A percentile compares a stretch with the other conserved stretches of the same genome.
Evolutionary conservation across 1,284 basidiomycete genomes (phyloP).

Genomic region (Melampsora americana): DNA sequence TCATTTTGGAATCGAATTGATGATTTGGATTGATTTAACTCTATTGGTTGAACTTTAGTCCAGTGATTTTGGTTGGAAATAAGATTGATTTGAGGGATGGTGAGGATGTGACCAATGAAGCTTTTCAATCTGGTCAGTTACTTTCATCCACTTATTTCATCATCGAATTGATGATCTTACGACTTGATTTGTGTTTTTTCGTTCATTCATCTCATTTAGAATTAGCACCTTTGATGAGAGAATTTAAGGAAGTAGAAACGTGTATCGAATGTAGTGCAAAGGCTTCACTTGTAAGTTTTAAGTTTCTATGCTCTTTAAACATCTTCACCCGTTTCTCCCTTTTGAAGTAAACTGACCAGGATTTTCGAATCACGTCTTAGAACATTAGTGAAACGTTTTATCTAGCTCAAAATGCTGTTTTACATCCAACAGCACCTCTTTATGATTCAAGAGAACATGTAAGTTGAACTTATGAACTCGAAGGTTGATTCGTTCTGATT

Average conservation of each 20-base stretch:
- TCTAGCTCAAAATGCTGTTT: conserved; percentile 96
- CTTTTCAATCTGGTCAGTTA: conserved; percentile 74
- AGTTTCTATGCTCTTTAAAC: too few relatives aligned
- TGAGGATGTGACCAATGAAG: conserved; percentile 80
- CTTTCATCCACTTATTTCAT: too few relatives aligned
- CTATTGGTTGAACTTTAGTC: conserved; percentile 63
- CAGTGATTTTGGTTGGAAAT: conserved; percentile 95
- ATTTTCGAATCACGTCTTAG: conserved; percentile 59
- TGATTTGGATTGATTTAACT: background rate
- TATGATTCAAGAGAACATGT: conserved; percentile 96
- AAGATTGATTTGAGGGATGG: conserved; percentile 94
- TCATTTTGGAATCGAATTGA: background rate
- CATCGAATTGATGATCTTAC: background rate
- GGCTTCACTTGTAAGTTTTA: conserved; percentile 50
- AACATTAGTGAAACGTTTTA: conserved; percentile 99
- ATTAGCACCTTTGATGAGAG: conserved; percentile 90
- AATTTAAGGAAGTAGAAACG: conserved; percentile 98
- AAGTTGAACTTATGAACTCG: conserved; percentile 46
- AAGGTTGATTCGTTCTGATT: background rate
- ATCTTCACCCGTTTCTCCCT: background rate
- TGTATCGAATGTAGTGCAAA: conserved; percentile 95
- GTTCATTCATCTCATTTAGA: conserved; percentile 53
- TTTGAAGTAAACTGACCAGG: background rate
- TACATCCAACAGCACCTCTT: conserved; percentile 92
- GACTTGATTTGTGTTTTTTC: background rate